These are phyloP conservation scores for Emmonsiellopsis sp. DNA, from an alignment of 2,329 filamentous ascomycete genomes.

Conservation along the genomic window DNA sequence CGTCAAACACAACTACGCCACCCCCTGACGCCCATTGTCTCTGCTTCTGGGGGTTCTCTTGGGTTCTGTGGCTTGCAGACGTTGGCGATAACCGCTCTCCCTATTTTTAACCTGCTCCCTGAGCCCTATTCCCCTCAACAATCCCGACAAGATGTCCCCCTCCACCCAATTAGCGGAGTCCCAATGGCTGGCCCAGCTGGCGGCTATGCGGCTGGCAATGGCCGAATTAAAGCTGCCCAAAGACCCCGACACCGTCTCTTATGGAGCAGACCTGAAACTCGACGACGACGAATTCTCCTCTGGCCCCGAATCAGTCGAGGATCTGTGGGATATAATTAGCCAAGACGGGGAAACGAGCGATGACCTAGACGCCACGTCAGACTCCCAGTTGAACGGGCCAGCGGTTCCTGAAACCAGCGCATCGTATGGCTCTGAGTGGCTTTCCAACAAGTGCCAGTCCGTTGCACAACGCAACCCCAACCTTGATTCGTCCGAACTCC, in stretches of 20 bases:
- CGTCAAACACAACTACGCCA: no score
- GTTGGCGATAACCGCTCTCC: no score
- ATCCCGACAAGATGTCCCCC: not conserved
- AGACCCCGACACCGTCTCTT: constrained; percentile 35
- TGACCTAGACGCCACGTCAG: constrained; percentile 48
- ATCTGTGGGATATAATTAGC: constrained; percentile 89
- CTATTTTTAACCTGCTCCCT: not conserved
- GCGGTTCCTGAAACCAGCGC: constrained; percentile 5
- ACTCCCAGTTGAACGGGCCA: constrained; percentile 18
- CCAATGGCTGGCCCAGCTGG: constrained; percentile 78
- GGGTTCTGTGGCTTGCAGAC: no score
- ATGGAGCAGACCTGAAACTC: constrained; percentile 48
- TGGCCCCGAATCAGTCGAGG: constrained; percentile 48
- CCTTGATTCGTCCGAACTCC: constrained; percentile 59
- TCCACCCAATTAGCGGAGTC: constrained; percentile 30
- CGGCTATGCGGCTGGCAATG: constrained; percentile 77
- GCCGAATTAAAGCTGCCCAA: constrained; percentile 57
- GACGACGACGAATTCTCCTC: constrained; percentile 57
- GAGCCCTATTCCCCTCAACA: not conserved
- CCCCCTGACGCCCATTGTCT: no score
- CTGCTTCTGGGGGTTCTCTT: no score
- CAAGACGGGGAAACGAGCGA: constrained; percentile 62
- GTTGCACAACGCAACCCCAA: constrained; percentile 57
- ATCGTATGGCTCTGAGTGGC: constrained; percentile 57
- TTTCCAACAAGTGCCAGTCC: constrained; percentile 56